Evolutionary conservation across 768 basidiomycete genomes (phyloP).

Genomic region (Calocera cornea): DNA sequence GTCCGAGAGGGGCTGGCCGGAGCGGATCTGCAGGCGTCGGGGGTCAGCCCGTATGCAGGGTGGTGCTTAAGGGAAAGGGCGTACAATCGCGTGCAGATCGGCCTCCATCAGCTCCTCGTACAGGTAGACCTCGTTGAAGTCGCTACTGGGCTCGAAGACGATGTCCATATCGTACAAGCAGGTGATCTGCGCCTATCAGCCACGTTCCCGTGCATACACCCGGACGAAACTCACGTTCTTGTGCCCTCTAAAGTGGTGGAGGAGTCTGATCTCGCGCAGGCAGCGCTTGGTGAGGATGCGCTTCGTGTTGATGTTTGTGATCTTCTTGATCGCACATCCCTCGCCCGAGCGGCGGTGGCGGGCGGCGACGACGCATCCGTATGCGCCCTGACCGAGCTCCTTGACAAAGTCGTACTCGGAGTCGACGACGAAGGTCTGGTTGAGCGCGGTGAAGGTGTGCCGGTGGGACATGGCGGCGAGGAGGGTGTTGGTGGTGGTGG

Average conservation of each 20-base stretch:
- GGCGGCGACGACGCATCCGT: constrained; percentile 82
- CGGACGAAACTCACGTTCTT: constrained; percentile 61
- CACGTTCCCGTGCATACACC: not conserved
- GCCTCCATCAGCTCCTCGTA: constrained; percentile 99
- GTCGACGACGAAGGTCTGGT: constrained; percentile 78
- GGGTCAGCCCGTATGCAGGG: not conserved
- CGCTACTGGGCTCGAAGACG: constrained; percentile 78
- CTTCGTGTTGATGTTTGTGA: constrained; percentile 88
- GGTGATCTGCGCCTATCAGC: constrained; percentile 49
- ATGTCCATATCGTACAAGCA: constrained; percentile 98
- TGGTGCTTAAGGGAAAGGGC: constrained; percentile 14
- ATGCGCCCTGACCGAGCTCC: constrained; percentile 91
- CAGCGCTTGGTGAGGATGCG: constrained; percentile 95
- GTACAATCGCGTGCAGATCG: constrained; percentile 93
- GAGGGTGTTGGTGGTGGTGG: not conserved
- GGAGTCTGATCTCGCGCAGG: constrained; percentile 83
- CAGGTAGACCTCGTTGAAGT: constrained; percentile 93
- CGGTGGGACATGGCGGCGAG: not conserved
- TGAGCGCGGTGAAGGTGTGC: constrained; percentile 64
- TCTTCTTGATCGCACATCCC: constrained; percentile 92
- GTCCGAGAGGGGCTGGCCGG: constrained; percentile 75
- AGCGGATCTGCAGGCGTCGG: constrained; percentile 46
- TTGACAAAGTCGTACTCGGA: constrained; percentile 87
- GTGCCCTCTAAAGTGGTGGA: constrained; percentile 97
- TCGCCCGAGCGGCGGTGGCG: constrained; percentile 71